Percentiles rank a stretch among this genome's conserved stretches.
Conservation (phyloP, 768 basidiomycete species). For the Pleurotus pulmonarius region DNA sequence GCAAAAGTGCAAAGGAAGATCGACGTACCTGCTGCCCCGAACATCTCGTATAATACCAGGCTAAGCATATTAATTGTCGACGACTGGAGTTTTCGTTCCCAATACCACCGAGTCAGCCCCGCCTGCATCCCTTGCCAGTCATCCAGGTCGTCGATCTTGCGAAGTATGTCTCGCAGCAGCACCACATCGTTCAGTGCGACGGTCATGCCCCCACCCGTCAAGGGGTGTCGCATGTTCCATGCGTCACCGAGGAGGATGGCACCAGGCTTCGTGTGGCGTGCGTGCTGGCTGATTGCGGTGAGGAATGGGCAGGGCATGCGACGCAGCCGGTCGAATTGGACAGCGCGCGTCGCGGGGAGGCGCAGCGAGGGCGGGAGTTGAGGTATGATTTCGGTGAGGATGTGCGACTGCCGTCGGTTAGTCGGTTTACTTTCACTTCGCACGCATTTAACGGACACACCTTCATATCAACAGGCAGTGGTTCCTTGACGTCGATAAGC, state of each 20-base stretch:
- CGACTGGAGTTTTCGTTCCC: slow-evolving; percentile 77
- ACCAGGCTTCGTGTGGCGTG: slow-evolving; percentile 51
- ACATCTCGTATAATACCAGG: slow-evolving; percentile 90
- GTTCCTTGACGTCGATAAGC: slow-evolving; percentile 84
- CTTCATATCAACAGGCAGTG: slow-evolving; percentile 80
- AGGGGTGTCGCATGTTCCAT: slow-evolving; percentile 98
- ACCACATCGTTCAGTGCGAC: slow-evolving; percentile 89
- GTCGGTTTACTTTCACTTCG: not conserved
- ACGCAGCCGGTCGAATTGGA: slow-evolving; percentile 75
- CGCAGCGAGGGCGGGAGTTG: slow-evolving; percentile 77
- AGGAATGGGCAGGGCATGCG: slow-evolving; percentile 97
- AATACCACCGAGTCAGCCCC: slow-evolving; percentile 73
- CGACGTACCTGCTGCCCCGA: slow-evolving; percentile 84
- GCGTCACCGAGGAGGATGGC: slow-evolving; percentile 89
- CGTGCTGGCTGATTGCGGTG: slow-evolving; percentile 67
- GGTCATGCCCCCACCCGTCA: slow-evolving; percentile 98
- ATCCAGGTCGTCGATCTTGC: slow-evolving; percentile 22
- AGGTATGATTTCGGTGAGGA: slow-evolving; percentile 70
- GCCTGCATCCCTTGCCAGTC: slow-evolving; percentile 50
- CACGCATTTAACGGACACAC: slow-evolving; percentile 29
- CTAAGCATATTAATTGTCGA: slow-evolving; percentile 93
- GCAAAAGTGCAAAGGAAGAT: not conserved
- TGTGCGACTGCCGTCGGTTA: slow-evolving; percentile 47
- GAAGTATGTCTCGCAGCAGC: slow-evolving; percentile 59
- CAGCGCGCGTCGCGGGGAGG: slow-evolving; percentile 54